phyloP scores from a whole-genome alignment of 129 eudicot genomes.

The Tagetes erecta region DNA sequence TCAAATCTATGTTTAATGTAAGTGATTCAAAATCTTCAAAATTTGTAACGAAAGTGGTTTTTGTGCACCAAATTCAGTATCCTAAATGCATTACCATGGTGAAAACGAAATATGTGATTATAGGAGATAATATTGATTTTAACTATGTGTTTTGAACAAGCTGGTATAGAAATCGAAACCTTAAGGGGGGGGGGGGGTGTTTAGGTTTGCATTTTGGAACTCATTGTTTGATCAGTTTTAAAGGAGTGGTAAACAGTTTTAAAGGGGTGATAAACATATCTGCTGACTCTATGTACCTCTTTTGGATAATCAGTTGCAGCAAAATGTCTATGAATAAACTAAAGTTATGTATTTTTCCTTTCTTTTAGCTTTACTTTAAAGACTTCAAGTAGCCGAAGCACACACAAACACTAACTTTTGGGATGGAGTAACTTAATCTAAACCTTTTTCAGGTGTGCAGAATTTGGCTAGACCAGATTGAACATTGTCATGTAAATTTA shows the following conservation, averaged over 20 bases:
- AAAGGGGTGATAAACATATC: background rate
- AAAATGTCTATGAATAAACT: too few relatives aligned
- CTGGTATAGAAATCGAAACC: constrained; percentile 4
- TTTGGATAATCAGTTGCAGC: too few relatives aligned
- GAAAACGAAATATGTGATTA: background rate
- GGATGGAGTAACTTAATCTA: constrained; percentile 7
- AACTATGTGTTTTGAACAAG: background rate
- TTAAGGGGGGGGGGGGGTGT: constrained; percentile 7
- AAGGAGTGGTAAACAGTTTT: background rate
- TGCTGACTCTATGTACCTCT: background rate
- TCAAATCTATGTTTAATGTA: background rate
- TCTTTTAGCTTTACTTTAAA: background rate
- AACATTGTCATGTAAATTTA: constrained; percentile 57
- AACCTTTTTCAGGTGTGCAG: constrained; percentile 59
- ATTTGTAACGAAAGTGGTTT: background rate
- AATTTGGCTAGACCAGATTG: constrained; percentile 80
- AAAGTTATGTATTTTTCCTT: too few relatives aligned
- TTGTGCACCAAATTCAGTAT: background rate
- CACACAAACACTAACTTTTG: background rate
- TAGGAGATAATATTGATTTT: background rate
- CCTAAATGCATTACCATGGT: background rate
- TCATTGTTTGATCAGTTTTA: background rate
- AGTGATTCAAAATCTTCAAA: background rate
- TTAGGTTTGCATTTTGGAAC: background rate
- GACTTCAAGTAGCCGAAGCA: background rate